These are phyloP conservation scores for Starmerella kuoi DNA, from an alignment of 805 yeast genomes.

Conservation along the genomic window DNA sequence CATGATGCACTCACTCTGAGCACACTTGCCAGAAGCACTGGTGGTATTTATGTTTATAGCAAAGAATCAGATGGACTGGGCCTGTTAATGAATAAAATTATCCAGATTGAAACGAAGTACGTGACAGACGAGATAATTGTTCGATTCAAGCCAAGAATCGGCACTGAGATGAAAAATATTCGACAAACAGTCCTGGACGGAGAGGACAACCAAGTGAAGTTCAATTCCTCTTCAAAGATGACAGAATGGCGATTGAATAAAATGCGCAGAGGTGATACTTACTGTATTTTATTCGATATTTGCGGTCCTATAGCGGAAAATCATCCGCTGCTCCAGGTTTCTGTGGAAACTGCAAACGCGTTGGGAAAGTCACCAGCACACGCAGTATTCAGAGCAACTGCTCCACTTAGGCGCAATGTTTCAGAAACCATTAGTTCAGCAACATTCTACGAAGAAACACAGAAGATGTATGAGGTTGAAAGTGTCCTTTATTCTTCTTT, in stretches of 20 bases:
- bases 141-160: conserved; percentile 5
- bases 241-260: neutral
- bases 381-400: neutral
- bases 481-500: neutral
- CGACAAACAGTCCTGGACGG: neutral
- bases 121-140: conserved; percentile 2
- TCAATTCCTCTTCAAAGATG: neutral
- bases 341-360: neutral
- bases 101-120: conserved; percentile 3
- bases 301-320: neutral
- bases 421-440: neutral
- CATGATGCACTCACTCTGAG: conserved; percentile 4
- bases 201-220: neutral
- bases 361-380: neutral
- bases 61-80: neutral
- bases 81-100: neutral
- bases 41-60: conserved; percentile 6
- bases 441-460: neutral
- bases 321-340: neutral
- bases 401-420: too few relatives aligned
- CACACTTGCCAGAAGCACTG: conserved; percentile 3
- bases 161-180: neutral
- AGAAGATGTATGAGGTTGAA: neutral
- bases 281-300: neutral
- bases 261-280: conserved; percentile 2